Percentiles rank a stretch among this genome's conserved stretches.
Evolutionary conservation across 2,329 filamentous ascomycete species (phyloP).

Genomic region (Aspergillus sp.): DNA sequence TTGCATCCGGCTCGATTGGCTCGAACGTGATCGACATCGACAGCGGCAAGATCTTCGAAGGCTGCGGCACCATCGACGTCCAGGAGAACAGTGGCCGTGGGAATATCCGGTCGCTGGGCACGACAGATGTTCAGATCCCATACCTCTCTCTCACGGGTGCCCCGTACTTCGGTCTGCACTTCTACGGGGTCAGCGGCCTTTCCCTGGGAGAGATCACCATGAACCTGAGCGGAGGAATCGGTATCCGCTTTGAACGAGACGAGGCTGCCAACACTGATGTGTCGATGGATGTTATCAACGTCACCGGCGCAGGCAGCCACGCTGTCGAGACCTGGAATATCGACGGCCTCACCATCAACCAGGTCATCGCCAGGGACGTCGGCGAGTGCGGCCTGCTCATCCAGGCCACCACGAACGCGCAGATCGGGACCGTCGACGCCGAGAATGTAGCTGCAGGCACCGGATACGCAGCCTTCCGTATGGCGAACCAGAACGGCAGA

Average conservation of each 20-base stretch:
- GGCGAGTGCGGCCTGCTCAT: conserved; percentile 14
- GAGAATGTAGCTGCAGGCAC: conserved; percentile 11
- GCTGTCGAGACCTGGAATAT: conserved; percentile 17
- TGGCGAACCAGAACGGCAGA: conserved; percentile 11
- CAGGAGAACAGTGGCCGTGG: conserved; percentile 5
- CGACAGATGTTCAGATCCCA: conserved; percentile 5
- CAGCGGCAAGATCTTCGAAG: conserved; percentile 13
- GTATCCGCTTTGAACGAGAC: conserved; percentile 15
- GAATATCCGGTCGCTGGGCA: conserved; percentile 12
- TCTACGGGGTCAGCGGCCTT: conserved; percentile 11
- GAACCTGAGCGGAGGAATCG: conserved; percentile 13
- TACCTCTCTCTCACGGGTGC: conserved; percentile 11
- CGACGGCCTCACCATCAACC: conserved; percentile 13
- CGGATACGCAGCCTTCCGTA: conserved; percentile 13
- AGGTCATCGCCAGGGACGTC: conserved; percentile 10
- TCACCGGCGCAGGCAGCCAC: conserved; percentile 13
- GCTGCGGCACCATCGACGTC: conserved; percentile 13
- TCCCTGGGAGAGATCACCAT: conserved; percentile 9
- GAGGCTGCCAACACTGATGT: conserved; percentile 13
- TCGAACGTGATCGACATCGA: conserved; percentile 4
- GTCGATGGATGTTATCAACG: conserved; percentile 10
- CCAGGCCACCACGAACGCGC: conserved; percentile 11
- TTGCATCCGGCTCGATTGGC: conserved; percentile 12
- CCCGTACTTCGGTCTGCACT: conserved; percentile 13
- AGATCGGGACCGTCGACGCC: conserved; percentile 10